Percentiles rank a stretch among this genome's conserved stretches.
phyloP scores from a whole-genome alignment of 345 rosid genomes.

The Kernera saxatilis region DNA sequence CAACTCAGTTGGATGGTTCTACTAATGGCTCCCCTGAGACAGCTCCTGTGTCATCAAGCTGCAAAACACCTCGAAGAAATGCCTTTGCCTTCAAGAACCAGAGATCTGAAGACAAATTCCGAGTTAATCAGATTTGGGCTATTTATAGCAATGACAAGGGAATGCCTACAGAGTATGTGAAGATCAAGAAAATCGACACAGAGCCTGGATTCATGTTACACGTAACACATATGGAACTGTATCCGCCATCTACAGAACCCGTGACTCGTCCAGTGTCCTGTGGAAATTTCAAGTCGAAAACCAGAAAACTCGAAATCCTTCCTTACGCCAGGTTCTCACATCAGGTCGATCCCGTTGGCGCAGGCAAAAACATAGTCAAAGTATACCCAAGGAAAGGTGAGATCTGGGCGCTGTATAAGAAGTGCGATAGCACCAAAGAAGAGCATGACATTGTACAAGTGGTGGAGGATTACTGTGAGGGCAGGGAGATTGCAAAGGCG shows the following conservation, averaged over 20 bases:
- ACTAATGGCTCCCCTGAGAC: background rate
- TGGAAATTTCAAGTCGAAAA: slow-evolving; percentile 39
- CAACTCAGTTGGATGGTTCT: slow-evolving; percentile 6
- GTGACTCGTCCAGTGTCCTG: slow-evolving; percentile 25
- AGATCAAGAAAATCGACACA: slow-evolving; percentile 33
- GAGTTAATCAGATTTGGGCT: slow-evolving; percentile 45
- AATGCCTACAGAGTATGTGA: slow-evolving; percentile 46
- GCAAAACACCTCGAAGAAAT: slow-evolving; percentile 22
- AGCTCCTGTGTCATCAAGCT: slow-evolving; percentile 13
- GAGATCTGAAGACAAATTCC: slow-evolving; percentile 40
- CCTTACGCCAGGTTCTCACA: slow-evolving; percentile 39
- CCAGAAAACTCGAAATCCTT: slow-evolving; percentile 19
- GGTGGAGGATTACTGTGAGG: slow-evolving; percentile 31
- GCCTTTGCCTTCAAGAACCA: slow-evolving; percentile 32
- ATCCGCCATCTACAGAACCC: slow-evolving; percentile 15
- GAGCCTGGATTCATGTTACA: slow-evolving; percentile 27
- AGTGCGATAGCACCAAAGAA: slow-evolving; percentile 22
- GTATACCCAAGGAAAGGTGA: slow-evolving; percentile 52
- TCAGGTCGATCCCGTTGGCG: slow-evolving; percentile 15
- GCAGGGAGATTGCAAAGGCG: slow-evolving; percentile 18
- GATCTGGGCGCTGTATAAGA: slow-evolving; percentile 54
- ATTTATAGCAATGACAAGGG: slow-evolving; percentile 30
- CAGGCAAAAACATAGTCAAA: slow-evolving; percentile 12
- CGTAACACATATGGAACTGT: slow-evolving; percentile 31
- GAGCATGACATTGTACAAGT: slow-evolving; percentile 50